A percentile compares a stretch with the other conserved stretches of the same genome.
These are phyloP conservation scores for Spiraea crenata DNA, from an alignment of 331 rosid species.

Conservation along the genomic window DNA sequence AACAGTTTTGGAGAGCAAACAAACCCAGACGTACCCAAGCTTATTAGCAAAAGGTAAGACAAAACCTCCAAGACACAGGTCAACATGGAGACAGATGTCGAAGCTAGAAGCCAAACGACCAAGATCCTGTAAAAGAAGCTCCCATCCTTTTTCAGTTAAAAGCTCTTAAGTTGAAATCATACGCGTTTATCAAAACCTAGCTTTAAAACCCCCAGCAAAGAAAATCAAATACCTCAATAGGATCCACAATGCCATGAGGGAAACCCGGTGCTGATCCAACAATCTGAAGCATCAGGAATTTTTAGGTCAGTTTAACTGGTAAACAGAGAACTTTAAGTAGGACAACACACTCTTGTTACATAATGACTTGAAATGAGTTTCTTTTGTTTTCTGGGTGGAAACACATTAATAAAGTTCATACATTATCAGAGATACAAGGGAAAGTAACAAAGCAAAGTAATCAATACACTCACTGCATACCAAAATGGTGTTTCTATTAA, in stretches of 20 bases:
- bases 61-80: conserved; percentile 95
- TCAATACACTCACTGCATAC: conserved; percentile 30
- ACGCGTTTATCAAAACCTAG: not conserved
- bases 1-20: not conserved
- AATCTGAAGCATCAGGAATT: conserved; percentile 53
- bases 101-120: conserved; percentile 77
- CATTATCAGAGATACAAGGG: not conserved
- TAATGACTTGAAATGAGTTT: conserved; percentile 2
- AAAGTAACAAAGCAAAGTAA: conserved; percentile 4
- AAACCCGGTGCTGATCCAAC: conserved; percentile 99
- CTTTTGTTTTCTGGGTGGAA: not conserved
- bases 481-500: conserved; percentile 82
- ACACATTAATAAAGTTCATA: not conserved
- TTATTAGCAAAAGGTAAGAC: conserved; percentile 87
- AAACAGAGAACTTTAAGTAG: conserved; percentile 26
- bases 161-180: conserved; percentile 16
- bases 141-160: conserved; percentile 20
- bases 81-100: conserved; percentile 89
- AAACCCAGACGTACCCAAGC: conserved; percentile 67
- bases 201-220: not conserved
- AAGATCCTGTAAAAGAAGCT: conserved; percentile 65
- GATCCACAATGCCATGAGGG: conserved; percentile 97
- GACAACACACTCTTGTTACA: conserved; percentile 19
- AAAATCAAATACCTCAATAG: conserved; percentile 63
- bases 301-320: conserved; percentile 24